Conservation (phyloP, 1,139 yeast genomes). For the Saccharomyces hybrid region DNA sequence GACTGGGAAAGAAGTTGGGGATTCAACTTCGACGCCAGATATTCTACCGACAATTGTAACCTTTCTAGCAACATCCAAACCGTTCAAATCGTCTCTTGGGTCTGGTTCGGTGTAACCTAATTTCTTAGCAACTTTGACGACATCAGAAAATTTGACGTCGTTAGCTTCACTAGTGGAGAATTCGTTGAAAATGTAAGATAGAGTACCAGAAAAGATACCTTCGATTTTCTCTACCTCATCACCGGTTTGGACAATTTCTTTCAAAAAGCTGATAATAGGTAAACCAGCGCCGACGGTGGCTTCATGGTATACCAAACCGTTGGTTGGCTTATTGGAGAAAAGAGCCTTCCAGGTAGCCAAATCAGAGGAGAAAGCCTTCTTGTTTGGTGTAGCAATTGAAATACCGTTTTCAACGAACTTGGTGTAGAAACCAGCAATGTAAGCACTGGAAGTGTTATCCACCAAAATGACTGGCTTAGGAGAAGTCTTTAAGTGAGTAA, state of each 20-base stretch:
- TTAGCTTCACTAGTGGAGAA: slow-evolving; percentile 64
- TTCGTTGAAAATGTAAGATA: slow-evolving; percentile 92
- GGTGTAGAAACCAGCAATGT: slow-evolving; percentile 71
- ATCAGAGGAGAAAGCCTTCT: slow-evolving; percentile 90
- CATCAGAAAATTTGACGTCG: slow-evolving; percentile 72
- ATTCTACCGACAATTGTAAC: slow-evolving; percentile 92
- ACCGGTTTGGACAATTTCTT: slow-evolving; percentile 83
- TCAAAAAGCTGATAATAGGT: slow-evolving; percentile 82
- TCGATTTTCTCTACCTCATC: slow-evolving; percentile 85
- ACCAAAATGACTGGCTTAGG: slow-evolving; percentile 73
- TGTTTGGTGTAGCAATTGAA: slow-evolving; percentile 95
- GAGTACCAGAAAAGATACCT: slow-evolving; percentile 93
- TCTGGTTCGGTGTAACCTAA: slow-evolving; percentile 98
- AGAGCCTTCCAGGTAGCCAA: slow-evolving; percentile 69
- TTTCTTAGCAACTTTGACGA: slow-evolving; percentile 78
- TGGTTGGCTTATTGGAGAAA: slow-evolving; percentile 44
- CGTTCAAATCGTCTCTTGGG: slow-evolving; percentile 97
- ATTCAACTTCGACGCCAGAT: slow-evolving; percentile 74
- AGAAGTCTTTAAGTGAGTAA: slow-evolving; percentile 55
- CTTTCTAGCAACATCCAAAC: slow-evolving; percentile 95
- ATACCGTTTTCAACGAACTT: slow-evolving; percentile 66
- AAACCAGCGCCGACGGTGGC: slow-evolving; percentile 99
- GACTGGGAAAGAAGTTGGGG: slow-evolving; percentile 95
- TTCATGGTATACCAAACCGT: slow-evolving; percentile 87
- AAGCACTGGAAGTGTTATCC: slow-evolving; percentile 85